These are phyloP conservation scores for Aureobasidium melanogenum DNA, from an alignment of 2,329 filamentous ascomycete genomes.

Conservation along the genomic window DNA sequence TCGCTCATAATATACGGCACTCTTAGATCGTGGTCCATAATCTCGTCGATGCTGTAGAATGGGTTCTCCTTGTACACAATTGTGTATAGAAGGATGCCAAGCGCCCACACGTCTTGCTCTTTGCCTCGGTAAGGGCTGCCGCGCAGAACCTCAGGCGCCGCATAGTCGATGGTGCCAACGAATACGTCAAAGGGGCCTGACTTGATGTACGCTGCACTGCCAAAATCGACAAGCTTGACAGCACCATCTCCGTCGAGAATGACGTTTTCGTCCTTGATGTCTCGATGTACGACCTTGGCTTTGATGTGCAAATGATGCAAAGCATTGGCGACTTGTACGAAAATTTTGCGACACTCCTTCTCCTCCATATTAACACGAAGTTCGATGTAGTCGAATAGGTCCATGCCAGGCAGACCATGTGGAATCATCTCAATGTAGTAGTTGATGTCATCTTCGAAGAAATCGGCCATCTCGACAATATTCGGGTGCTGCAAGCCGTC, in stretches of 20 bases:
- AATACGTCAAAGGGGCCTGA: slow-evolving; percentile 98
- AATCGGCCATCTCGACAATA: slow-evolving; percentile 61
- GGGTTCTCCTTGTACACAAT: slow-evolving; percentile 99
- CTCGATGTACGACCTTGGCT: slow-evolving; percentile 86
- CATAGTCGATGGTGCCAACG: slow-evolving; percentile 97
- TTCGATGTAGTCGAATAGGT: slow-evolving; percentile 98
- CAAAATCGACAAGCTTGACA: slow-evolving; percentile 97
- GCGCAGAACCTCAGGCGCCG: slow-evolving; percentile 92
- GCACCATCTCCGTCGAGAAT: slow-evolving; percentile 89
- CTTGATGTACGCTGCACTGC: slow-evolving; percentile 96
- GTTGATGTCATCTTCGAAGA: slow-evolving; percentile 72
- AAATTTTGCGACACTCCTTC: slow-evolving; percentile 85
- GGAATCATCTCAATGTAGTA: slow-evolving; percentile 99
- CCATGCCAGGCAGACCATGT: slow-evolving; percentile 93
- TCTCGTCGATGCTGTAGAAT: slow-evolving; percentile 98
- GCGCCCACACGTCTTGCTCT: slow-evolving; percentile 96
- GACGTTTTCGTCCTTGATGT: slow-evolving; percentile 99
- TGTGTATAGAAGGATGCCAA: slow-evolving; percentile 94
- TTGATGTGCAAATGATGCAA: slow-evolving; percentile 86
- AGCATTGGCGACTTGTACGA: slow-evolving; percentile 82
- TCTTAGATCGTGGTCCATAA: slow-evolving; percentile 91
- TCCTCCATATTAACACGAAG: slow-evolving; percentile 95
- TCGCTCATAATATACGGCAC: slow-evolving; percentile 85
- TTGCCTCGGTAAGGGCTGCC: slow-evolving; percentile 88
- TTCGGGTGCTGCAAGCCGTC: slow-evolving; percentile 57